These are phyloP conservation scores for Yamadazyma friedrichii DNA, from an alignment of 1,139 yeast genomes.

Conservation along the genomic window DNA sequence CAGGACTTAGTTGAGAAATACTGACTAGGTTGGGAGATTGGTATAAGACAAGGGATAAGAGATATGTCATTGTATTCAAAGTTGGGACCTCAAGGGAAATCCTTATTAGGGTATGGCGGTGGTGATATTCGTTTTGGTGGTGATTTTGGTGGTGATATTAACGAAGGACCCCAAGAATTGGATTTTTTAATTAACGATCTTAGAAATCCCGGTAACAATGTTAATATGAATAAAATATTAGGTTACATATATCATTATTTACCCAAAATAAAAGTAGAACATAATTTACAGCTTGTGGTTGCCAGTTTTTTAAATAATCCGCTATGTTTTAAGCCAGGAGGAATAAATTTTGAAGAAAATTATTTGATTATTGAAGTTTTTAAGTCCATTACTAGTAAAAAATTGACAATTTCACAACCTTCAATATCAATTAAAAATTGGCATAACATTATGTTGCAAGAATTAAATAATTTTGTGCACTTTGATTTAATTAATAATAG, in stretches of 20 bases:
- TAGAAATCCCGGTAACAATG: constrained; percentile 33
- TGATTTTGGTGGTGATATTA: constrained; percentile 1
- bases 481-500: constrained; percentile 31
- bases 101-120: constrained; percentile 11
- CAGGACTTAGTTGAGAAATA: no score
- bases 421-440: constrained; percentile 53
- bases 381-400: constrained; percentile 48
- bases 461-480: constrained; percentile 32
- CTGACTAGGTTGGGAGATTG: no score
- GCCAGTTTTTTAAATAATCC: constrained; percentile 51
- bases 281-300: constrained; percentile 52
- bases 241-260: constrained; percentile 60
- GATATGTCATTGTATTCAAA: constrained; percentile 21
- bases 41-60: no score
- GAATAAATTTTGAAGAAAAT: constrained; percentile 25
- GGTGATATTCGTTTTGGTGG: not conserved
- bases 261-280: constrained; percentile 59
- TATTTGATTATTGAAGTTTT: constrained; percentile 50
- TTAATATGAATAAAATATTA: constrained; percentile 36
- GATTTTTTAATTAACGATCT: constrained; percentile 40
- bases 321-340: constrained; percentile 39
- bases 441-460: constrained; percentile 42
- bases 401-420: constrained; percentile 60
- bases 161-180: constrained; percentile 39
- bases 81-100: constrained; percentile 25